Evolutionary conservation across 1,139 yeast genomes (phyloP), one percentile per base, ranked within the genome.

Genomic region (Wickerhamomyces sp.): DNA sequence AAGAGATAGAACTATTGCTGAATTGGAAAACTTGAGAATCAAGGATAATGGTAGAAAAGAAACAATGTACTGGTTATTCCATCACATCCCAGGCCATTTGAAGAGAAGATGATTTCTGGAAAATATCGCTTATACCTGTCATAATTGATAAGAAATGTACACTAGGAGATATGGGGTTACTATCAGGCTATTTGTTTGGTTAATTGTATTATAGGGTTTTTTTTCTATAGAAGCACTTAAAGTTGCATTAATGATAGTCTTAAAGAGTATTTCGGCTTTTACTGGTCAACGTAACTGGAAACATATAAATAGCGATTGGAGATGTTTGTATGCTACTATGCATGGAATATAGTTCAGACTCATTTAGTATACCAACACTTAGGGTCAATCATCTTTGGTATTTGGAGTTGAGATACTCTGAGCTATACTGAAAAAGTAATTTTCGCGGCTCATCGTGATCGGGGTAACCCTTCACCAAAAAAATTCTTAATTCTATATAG

Each of bases 51-150:
- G 61, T 11, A 56, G 54, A 36, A 57, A 55, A 39, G 60, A 57
- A 38, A 55, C 62, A 1, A 69, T 60, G 81, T 79, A 40, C 67
- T 81, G 33, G 70, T 70, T 58, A 29, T 57, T 57, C 45, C 61
- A 58, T 38, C 55, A 58, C 41, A 39, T 58, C 32, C 53, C 57
- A 48, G 43, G 54, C 55, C 59, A 54, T 40, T 31, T 66, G 35
- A 58, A 57, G 49, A 56, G 53, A 48, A 49, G 50, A 45, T 46
- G 43, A 43, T 18, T 18, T 3, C 23, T 18, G 23, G 23, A 5
- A 18, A 18, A 18, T 18, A 18, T 18, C 5, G 23, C 23, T 18
- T 18, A 18, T 18, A 18, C 5, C 23, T 18, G 23, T 18, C 23
- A 5, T 18, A 18, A 18, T 18, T 18, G 23, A 3, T 18, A 18